Base-by-base conservation (phyloP, 1,284 basidiomycete species). In the Sporisorium sorghi region DNA sequence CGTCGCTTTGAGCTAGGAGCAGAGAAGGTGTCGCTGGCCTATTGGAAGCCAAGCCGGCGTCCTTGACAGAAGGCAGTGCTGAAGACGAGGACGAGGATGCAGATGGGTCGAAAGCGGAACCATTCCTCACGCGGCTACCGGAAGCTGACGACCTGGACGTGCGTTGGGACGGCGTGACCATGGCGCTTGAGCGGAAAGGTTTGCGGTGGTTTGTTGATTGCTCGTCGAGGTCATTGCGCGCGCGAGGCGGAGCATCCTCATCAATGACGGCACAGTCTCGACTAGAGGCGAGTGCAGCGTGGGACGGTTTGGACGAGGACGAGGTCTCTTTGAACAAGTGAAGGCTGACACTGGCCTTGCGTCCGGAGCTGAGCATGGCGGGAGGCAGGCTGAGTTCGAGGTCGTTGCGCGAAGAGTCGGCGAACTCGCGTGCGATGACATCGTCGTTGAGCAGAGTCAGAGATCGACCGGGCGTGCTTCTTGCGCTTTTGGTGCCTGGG, bases 251-350 rank as follows among this genome's bases (percentile, higher is more conserved):
- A 3, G 60, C 35, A 12, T 30, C 33, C 19, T 71, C 62, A 11
- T 65, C 62, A 19, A 71, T 53, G 57, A 61, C 49, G 5, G 62
- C 47, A 11, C 62, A 47, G 4, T 61, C 62, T 32, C 62, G 61
- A 21, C 62, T 65, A 46, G 58, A 28, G 17, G 62, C 58, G 11
- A 64, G 44, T 14, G 62, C 68, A 28, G 57, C 35, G 12, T 63
- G 60, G 12, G 72, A 74, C 0, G 72, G 46, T 30, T 69, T 65
- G 14, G 63, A 60, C 5, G 73, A 78, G n/a, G 63, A 64, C 5
- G 73, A 78, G 14, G 79, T 78, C 61, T 80, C 78, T 44, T 79
- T 80, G 71, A 81, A 81, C n/a, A 81, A 62, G 24, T 81, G 79
- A 11, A 81, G 62, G 53, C 73, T 76, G 33, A 81, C 79, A 44